Conservation (phyloP, 208 protist species). For the Kentomonas sorsogonicus region DNA sequence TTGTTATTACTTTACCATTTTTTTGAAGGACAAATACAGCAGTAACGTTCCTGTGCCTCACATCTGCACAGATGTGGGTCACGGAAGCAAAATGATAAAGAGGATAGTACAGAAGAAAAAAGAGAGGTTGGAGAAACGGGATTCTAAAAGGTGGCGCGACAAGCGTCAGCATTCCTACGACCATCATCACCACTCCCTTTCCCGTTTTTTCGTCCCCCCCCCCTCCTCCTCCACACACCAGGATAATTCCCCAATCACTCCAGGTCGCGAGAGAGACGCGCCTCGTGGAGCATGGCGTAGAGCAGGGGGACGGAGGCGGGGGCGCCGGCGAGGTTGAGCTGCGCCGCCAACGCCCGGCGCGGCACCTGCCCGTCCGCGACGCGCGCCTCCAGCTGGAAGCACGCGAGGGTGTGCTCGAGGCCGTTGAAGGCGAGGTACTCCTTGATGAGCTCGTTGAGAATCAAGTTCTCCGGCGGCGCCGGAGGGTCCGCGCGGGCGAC, state of each 20-base stretch:
- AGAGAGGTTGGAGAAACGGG: too few species aligned
- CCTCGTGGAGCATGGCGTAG: conserved; percentile 81
- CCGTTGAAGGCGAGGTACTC: conserved; percentile 91
- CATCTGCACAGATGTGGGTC: too few species aligned
- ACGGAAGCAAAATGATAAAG: too few species aligned
- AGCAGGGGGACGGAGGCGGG: conserved; percentile 64
- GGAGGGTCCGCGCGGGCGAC: conserved; percentile 26
- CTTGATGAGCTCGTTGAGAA: conserved; percentile 93
- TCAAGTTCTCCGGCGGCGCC: conserved; percentile 85
- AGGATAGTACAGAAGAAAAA: too few species aligned
- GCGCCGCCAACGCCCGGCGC: conserved; percentile 53
- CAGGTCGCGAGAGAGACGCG: conserved; percentile 45
- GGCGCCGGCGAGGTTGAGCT: conserved; percentile 71
- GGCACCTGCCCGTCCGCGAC: conserved; percentile 48
- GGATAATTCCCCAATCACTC: background rate
- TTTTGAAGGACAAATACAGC: too few species aligned
- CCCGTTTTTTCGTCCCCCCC: too few species aligned
- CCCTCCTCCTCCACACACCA: too few species aligned
- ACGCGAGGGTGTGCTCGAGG: conserved; percentile 82
- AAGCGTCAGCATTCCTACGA: too few species aligned
- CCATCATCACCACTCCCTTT: too few species aligned
- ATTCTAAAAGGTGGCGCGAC: too few species aligned
- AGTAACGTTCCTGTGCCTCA: too few species aligned
- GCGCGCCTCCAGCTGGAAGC: conserved; percentile 78
- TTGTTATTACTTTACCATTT: too few species aligned